Base-by-base conservation (phyloP, 176 grass and related monocot species). In the Aegilops tauschii region DNA sequence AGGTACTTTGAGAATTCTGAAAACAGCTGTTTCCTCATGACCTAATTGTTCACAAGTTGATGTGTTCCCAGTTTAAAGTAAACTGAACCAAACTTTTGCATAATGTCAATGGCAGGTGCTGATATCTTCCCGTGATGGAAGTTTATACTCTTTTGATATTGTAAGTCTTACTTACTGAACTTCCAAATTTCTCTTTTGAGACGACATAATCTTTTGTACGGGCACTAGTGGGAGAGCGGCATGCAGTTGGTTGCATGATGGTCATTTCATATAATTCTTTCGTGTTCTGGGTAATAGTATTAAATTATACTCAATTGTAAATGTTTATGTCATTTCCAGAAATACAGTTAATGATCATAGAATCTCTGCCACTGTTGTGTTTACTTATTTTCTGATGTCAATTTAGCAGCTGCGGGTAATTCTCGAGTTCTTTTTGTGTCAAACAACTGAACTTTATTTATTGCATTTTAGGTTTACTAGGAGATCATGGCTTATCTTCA, bases 101-200 rank as follows among this genome's bases (percentile, higher is more conserved):
- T 81, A 27, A 76, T 92, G 67, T 62, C 39, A 70, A 88, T 90
- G 39, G 35, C 70, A 95, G 96, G 92, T 91, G 54, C 77, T 95
- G 84, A 86, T 95, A 86, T 88, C 93, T 30, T 95, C 82, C 18
- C 89, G 82, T 65, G 89, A 98, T 90, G 96, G 96, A 70, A 89
- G 10, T 21, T 65, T 98, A 30, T 95, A 94, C 82, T 95, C 96
- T 69, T 98, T 95, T 52, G 40, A 94, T 84, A 79, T 65, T 79
- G 96, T 98, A 94, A 92, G 88, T 75, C 90, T 73, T 76, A 82
- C 83, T 52, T 31, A 79, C 36, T 54, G 28, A 69, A 54, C 6
- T 2, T 67, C 61, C 18, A 21, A 72, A 37, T 14, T 3, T 58
- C 28, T 73, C n/a, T 54, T 30, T 29, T 29, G 42, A 52, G 78